Evolutionary conservation across 1,284 basidiomycete species (phyloP).

Genomic region (Rhodotorula sp.): DNA sequence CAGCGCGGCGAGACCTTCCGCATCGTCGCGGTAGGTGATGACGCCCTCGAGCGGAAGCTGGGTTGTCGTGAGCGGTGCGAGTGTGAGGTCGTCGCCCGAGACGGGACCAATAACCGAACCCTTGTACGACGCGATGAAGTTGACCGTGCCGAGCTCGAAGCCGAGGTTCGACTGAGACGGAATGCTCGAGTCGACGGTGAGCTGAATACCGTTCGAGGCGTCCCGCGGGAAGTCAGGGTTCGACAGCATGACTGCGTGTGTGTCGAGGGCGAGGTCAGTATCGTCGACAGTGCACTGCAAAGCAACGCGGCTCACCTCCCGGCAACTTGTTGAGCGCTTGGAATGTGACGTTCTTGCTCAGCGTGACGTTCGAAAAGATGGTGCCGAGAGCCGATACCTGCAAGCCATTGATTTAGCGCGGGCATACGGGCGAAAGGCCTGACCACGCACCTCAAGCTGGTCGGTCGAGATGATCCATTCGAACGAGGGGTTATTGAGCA

Average conservation of each 20-base stretch:
- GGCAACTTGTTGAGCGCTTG: conserved; percentile 33
- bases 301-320: conserved; percentile 53
- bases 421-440: too few relatives aligned
- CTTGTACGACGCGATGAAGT: conserved; percentile 66
- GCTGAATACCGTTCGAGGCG: conserved; percentile 60
- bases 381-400: conserved; percentile 68
- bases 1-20: conserved; percentile 48
- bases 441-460: conserved; percentile 58
- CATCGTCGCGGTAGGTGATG: conserved; percentile 59
- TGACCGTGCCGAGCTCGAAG: conserved; percentile 70
- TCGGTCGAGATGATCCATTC: conserved; percentile 70
- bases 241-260: conserved; percentile 51
- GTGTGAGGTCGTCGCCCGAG: conserved; percentile 55
- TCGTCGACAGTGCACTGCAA: conserved; percentile 19
- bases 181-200: conserved; percentile 67
- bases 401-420: conserved; percentile 50
- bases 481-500: conserved; percentile 68
- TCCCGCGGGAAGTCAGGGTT: conserved; percentile 52
- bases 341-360: conserved; percentile 62
- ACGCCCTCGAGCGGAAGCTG: conserved; percentile 61
- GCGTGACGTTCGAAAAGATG: conserved; percentile 65
- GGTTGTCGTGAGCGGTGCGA: conserved; percentile 60
- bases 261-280: not conserved
- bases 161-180: conserved; percentile 69
- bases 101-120: conserved; percentile 49